phyloP scores from a whole-genome alignment of 805 yeast species.

The Saccharomycopsis sp. region DNA sequence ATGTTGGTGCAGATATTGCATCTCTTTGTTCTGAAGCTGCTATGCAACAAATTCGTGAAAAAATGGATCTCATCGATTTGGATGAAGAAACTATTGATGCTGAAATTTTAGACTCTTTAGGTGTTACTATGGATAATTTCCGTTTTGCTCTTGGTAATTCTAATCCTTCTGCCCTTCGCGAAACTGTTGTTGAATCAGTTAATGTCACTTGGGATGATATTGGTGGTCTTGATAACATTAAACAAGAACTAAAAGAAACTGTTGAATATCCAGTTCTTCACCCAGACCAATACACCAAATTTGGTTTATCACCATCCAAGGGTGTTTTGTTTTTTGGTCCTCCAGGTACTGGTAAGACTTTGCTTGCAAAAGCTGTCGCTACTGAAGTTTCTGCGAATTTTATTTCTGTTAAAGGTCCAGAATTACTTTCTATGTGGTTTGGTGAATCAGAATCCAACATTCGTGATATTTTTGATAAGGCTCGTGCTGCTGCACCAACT shows the following conservation, averaged over 20 bases:
- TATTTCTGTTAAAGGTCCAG: slow-evolving; percentile 96
- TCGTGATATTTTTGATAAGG: slow-evolving; percentile 96
- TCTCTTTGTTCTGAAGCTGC: slow-evolving; percentile 99
- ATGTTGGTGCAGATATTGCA: slow-evolving; percentile 98
- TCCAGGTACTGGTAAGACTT: slow-evolving; percentile 99
- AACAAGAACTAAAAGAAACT: slow-evolving; percentile 95
- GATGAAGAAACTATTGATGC: slow-evolving; percentile 97
- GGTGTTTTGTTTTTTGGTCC: slow-evolving; percentile 99
- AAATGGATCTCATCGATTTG: slow-evolving; percentile 94
- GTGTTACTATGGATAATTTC: slow-evolving; percentile 98
- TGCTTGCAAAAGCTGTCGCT: slow-evolving; percentile 97
- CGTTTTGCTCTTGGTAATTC: slow-evolving; percentile 96
- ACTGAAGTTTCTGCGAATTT: slow-evolving; percentile 98
- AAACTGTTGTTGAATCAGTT: slow-evolving; percentile 97
- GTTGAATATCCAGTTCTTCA: slow-evolving; percentile 98
- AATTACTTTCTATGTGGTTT: slow-evolving; percentile 95
- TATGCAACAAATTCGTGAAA: slow-evolving; percentile 99
- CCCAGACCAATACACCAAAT: slow-evolving; percentile 97
- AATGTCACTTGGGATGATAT: slow-evolving; percentile 99
- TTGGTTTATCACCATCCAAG: slow-evolving; percentile 95
- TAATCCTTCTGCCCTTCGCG: slow-evolving; percentile 98
- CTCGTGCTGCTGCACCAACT: slow-evolving; percentile 99
- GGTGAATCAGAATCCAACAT: slow-evolving; percentile 98
- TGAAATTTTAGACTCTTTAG: slow-evolving; percentile 88
- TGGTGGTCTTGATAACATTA: slow-evolving; percentile 96